Evolutionary conservation across 352 stramenopile species (phyloP), one percentile per base, ranked within the genome.

Genomic region (Globisporangium recalcitrans): DNA sequence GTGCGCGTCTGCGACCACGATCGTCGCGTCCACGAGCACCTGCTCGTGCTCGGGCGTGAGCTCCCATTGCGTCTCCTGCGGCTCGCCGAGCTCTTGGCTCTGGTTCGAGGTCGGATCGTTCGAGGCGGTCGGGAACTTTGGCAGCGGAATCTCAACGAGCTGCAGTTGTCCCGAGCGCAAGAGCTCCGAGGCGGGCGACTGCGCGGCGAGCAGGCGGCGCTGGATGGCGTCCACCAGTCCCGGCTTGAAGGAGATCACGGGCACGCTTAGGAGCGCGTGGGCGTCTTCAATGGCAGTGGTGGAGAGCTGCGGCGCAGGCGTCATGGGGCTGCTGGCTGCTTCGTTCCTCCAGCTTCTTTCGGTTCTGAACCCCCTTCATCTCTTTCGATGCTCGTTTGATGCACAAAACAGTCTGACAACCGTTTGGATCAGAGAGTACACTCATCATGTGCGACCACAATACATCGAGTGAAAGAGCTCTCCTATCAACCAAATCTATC

Each of bases 201-300:
- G 32, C 9, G 44, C 34, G 4, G 60, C 10, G 36, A 69, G 51
- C 19, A 80, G 51, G 9, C 58, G 70, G 9, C 27, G 29, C 40
- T 72, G 62, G 21, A 77, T 68, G 42, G 72, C 70, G n/a, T 52
- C 52, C 5, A 51, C 46, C 19, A 80, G 49, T 1, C 70, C 72
- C 27, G 72, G 60, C 59, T 77, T 77, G 29, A 63, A 63, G 16
- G 72, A 80, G 64, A 80, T 64, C 55, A 80, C 64, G 16, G 72
- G 72, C 27, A 80, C 64, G 1, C 67, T 60, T 32, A 77, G 63
- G 16, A 4, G 38, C 11, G 14, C 9, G 16, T 31, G 26, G 11
- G n/a, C 49, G 32, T 34, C 16, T 13, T 16, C 19, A 56, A 24
- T 16, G 22, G 27, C 19, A 10, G 16, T 16, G 24, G 19, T 11